Evolutionary conservation across 2,329 filamentous ascomycete genomes (phyloP), one percentile per base, ranked within the genome.

Genomic region (Cytospora mali): DNA sequence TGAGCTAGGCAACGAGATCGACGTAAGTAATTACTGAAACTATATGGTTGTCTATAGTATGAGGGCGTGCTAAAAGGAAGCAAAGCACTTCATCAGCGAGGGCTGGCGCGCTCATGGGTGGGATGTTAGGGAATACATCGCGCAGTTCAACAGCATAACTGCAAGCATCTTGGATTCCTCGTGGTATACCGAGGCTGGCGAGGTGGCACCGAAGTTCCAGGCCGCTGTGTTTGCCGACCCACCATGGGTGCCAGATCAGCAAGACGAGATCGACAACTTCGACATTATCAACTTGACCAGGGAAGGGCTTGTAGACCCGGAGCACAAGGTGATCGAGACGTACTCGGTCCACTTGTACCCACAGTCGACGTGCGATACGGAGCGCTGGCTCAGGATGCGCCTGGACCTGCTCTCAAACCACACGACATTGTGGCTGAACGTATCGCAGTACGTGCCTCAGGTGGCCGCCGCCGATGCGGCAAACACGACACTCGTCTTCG

Each of bases 401-500:
- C 67, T 75, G 39, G 73, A 75, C 58, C 62, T 75, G 42, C 66
- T 75, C 11, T 73, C 72, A 23, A 66, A 75, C 63, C 73, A 75
- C 59, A 56, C 60, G 21, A 66, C 55, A 18, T 60, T 65, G 18
- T 65, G 63, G 55, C 70, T 73, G 58, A 76, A 74, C 64, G 69
- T 75, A 67, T 69, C 1, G 74, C 75, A 4, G 56, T 65, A 56
- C 33, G 63, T 65, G 46, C 63, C 63, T 33, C 63, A 65, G 48
- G 63, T 65, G 14, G 63, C 63, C 16, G 63, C 63, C 2, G 75
- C 77, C 1, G 69, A 71, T 25, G 68, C 66, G 0, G 69, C 74
- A 27, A 74, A 75, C 39, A 75, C 75, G 49, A 68, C 73, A 0
- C 72, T 78, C 42, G 72, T 81, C 33, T 75, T 82, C 67, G 80